phyloP scores from a whole-genome alignment of 495 filamentous ascomycete genomes.

The Friedmanniomyces endolithicus region DNA sequence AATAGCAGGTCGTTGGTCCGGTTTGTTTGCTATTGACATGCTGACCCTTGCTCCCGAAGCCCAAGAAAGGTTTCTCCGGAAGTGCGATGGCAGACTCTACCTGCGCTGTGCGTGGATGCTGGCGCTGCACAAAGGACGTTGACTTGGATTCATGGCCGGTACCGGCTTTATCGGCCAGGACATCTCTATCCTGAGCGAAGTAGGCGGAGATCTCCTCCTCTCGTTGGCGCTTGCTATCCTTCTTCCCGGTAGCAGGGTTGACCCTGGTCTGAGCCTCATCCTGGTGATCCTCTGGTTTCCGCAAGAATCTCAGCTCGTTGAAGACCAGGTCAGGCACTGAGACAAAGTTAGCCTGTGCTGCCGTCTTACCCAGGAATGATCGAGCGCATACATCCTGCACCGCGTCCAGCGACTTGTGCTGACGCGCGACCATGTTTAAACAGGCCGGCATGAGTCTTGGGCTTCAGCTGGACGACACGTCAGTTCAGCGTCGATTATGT shows the following conservation, averaged over 20 bases:
- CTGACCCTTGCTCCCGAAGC: constrained; percentile 24
- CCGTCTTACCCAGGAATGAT: neutral
- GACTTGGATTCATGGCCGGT: neutral
- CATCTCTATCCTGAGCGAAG: constrained; percentile 21
- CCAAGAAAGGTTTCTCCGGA: constrained; percentile 27
- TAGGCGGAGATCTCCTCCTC: constrained; percentile 32
- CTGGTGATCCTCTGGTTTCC: constrained; percentile 27
- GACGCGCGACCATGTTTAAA: constrained; percentile 63
- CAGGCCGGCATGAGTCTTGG: constrained; percentile 43
- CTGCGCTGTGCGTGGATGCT: neutral
- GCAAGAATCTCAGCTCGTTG: constrained; percentile 54
- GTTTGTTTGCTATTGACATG: constrained; percentile 14
- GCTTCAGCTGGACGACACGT: constrained; percentile 40
- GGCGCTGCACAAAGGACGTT: neutral
- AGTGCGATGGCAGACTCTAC: constrained; percentile 6
- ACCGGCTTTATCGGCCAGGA: neutral
- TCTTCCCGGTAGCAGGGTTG: constrained; percentile 20
- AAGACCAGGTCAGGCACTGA: constrained; percentile 55
- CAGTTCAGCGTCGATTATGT: neutral
- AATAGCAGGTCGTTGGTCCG: constrained; percentile 16
- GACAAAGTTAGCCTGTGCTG: constrained; percentile 4
- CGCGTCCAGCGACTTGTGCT: constrained; percentile 39
- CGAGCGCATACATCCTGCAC: constrained; percentile 30
- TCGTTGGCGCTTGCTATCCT: constrained; percentile 19
- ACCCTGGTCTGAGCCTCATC: constrained; percentile 7